Conservation (phyloP, 192 early-diverging fungal genomes). For the Rhizophlyctis rosea region DNA sequence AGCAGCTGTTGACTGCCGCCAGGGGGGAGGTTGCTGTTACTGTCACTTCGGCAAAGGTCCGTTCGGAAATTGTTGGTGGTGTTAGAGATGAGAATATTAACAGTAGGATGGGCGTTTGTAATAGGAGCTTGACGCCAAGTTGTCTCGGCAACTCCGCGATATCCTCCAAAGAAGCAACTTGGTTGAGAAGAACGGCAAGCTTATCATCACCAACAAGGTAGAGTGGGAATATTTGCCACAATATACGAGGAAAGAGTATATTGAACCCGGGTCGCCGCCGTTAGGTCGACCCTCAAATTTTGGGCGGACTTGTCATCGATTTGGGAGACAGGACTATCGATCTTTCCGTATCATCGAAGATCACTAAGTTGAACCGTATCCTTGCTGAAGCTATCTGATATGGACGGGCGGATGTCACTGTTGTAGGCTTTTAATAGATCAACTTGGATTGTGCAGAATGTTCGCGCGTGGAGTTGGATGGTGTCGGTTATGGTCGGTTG, state of each 20-base stretch:
- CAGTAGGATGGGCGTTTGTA: neutral
- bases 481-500: too few species aligned
- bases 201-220: conserved; percentile 84
- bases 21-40: conserved; percentile 83
- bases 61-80: conserved; percentile 5
- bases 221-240: neutral
- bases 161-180: conserved; percentile 79
- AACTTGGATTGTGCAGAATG: too few species aligned
- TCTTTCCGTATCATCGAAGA: conserved; percentile 90
- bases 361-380: conserved; percentile 94
- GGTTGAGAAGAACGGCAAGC: conserved; percentile 74
- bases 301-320: conserved; percentile 96
- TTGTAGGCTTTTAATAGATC: too few species aligned
- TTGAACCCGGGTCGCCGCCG: too few species aligned
- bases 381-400: conserved; percentile 62
- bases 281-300: conserved; percentile 84
- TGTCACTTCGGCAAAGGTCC: conserved; percentile 86
- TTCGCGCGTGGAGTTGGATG: too few species aligned
- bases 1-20: conserved; percentile 82
- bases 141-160: conserved; percentile 68
- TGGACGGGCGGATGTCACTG: too few species aligned
- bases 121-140: conserved; percentile 74
- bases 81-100: neutral
- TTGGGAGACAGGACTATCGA: conserved; percentile 98
- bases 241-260: too few species aligned